Conservation (phyloP, 2,329 filamentous ascomycete species). For the Dactylella cylindrospora region DNA sequence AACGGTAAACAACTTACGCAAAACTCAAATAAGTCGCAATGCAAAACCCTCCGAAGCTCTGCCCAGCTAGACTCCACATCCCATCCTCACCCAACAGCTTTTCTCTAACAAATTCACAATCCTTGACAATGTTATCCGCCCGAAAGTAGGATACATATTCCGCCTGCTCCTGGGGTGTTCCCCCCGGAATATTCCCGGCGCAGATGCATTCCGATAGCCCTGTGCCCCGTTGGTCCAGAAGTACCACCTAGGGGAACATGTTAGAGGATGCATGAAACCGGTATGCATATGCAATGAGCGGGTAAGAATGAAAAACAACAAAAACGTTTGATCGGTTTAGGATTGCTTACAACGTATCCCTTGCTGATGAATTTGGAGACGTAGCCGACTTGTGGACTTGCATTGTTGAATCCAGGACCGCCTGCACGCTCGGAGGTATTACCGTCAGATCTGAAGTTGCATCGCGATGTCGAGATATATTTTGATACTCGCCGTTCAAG, state of each 20-base stretch:
- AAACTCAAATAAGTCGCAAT: constrained; percentile 79
- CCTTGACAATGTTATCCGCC: constrained; percentile 81
- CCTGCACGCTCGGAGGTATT: constrained; percentile 1
- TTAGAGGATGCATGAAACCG: no score
- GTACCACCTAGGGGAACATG: constrained; percentile 58
- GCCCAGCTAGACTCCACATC: constrained; percentile 83
- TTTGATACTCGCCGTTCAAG: no score
- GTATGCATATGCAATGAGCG: no score
- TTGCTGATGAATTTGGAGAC: constrained; percentile 29
- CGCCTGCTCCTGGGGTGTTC: constrained; percentile 66
- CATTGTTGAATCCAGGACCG: constrained; percentile 31
- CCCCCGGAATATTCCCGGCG: constrained; percentile 68
- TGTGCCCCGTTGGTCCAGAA: constrained; percentile 88
- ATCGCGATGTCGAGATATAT: no score
- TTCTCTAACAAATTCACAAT: constrained; percentile 81
- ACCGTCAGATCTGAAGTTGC: no score
- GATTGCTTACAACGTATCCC: constrained; percentile 25
- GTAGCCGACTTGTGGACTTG: constrained; percentile 18
- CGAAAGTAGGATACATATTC: constrained; percentile 81
- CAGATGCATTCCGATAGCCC: constrained; percentile 81
- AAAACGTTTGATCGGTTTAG: no score
- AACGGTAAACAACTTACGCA: constrained; percentile 54
- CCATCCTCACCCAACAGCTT: constrained; percentile 65
- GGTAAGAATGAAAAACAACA: not conserved
- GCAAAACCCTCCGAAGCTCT: constrained; percentile 91